Evolutionary conservation across 805 yeast species (phyloP).

Genomic region (Saturnispora quitensis): DNA sequence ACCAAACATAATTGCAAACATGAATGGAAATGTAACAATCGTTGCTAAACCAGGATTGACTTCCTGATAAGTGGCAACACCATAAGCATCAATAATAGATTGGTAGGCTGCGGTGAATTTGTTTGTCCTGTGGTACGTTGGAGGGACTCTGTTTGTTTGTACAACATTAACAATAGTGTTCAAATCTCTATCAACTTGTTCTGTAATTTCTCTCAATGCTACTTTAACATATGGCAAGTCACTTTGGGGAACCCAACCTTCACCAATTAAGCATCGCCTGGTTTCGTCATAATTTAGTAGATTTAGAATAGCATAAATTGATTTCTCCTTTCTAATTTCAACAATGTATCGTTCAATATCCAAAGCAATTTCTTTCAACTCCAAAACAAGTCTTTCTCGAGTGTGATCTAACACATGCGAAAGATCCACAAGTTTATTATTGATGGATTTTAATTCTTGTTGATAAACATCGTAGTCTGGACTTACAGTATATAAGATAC

Average conservation of each 20-base stretch:
- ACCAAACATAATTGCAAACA: slow-evolving; percentile 82
- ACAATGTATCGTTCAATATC: slow-evolving; percentile 70
- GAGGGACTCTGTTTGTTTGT: slow-evolving; percentile 58
- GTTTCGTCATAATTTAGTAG: slow-evolving; percentile 70
- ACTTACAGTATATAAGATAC: slow-evolving; percentile 58
- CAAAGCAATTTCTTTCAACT: slow-evolving; percentile 67
- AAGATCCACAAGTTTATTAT: slow-evolving; percentile 31
- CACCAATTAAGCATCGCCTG: slow-evolving; percentile 84
- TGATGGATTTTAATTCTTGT: slow-evolving; percentile 42
- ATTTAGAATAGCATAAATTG: slow-evolving; percentile 71
- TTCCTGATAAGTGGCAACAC: slow-evolving; percentile 66
- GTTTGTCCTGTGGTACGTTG: slow-evolving; percentile 61
- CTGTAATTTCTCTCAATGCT: slow-evolving; percentile 57
- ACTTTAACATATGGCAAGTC: slow-evolving; percentile 60
- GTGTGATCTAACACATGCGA: slow-evolving; percentile 53
- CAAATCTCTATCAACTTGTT: slow-evolving; percentile 33
- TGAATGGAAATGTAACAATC: slow-evolving; percentile 66
- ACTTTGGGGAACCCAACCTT: slow-evolving; percentile 91
- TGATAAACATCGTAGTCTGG: slow-evolving; percentile 32
- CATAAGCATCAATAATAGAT: slow-evolving; percentile 66
- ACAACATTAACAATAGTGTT: slow-evolving; percentile 52
- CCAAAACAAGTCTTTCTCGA: slow-evolving; percentile 61
- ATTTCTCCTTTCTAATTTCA: slow-evolving; percentile 66
- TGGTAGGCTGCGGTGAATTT: slow-evolving; percentile 65
- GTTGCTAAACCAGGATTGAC: slow-evolving; percentile 71